phyloP scores from a whole-genome alignment of 228 moss, liverwort and hornwort species.

The Sphagnum magellanicum region DNA sequence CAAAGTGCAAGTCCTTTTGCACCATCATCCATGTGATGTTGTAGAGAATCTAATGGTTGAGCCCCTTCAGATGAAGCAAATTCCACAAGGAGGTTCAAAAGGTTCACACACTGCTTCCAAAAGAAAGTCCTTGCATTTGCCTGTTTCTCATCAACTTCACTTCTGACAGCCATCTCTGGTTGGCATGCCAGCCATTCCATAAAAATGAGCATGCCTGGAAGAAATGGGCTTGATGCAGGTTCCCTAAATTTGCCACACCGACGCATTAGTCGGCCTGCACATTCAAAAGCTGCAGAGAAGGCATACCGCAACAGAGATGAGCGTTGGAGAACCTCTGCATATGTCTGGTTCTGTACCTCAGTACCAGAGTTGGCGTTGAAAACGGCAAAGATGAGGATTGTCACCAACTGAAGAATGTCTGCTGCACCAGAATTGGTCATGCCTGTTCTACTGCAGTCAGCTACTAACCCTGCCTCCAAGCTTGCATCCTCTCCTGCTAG shows the following conservation, averaged over 20 bases:
- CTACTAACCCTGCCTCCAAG: slow-evolving; percentile 39
- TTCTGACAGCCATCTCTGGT: slow-evolving; percentile 47
- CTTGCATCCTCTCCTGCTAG: slow-evolving; percentile 34
- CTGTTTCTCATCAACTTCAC: slow-evolving; percentile 50
- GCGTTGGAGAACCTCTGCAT: slow-evolving; percentile 50
- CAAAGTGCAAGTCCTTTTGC: slow-evolving; percentile 38
- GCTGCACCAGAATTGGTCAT: slow-evolving; percentile 46
- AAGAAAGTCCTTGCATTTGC: slow-evolving; percentile 43
- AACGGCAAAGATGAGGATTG: slow-evolving; percentile 50
- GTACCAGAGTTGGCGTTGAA: slow-evolving; percentile 51
- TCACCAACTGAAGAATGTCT: slow-evolving; percentile 38
- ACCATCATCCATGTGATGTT: slow-evolving; percentile 14
- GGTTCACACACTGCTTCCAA: slow-evolving; percentile 40
- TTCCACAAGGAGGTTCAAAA: slow-evolving; percentile 25
- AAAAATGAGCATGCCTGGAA: slow-evolving; percentile 47
- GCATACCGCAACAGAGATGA: slow-evolving; percentile 49
- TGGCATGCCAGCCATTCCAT: slow-evolving; percentile 51
- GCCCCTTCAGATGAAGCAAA: slow-evolving; percentile 16
- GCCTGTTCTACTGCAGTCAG: slow-evolving; percentile 49
- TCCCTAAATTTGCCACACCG: slow-evolving; percentile 42
- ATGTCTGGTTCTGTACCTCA: slow-evolving; percentile 43
- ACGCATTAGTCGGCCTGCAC: slow-evolving; percentile 53
- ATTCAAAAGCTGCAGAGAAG: slow-evolving; percentile 53
- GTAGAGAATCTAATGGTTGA: slow-evolving; percentile 5
- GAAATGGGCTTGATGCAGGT: slow-evolving; percentile 33